A percentile compares a stretch with the other conserved stretches of the same genome.
Evolutionary conservation across 2,329 filamentous ascomycete genomes (phyloP).

Genomic region (Teratosphaeria nubilosa): DNA sequence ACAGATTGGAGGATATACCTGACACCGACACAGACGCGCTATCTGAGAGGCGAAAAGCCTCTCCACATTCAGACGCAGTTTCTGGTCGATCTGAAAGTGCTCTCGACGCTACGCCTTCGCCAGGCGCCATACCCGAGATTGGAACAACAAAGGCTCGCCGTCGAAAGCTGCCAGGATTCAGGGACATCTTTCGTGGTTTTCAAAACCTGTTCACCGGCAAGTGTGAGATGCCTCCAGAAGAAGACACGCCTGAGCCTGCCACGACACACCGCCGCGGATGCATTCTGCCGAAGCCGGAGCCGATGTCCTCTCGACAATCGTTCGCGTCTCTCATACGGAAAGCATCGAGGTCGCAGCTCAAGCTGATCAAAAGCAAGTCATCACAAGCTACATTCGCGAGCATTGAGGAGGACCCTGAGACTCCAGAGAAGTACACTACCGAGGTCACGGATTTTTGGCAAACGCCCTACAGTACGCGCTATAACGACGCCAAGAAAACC

Average conservation of each 20-base stretch:
- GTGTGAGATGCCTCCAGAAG: background rate
- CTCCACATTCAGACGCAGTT: background rate
- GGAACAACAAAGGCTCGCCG: background rate
- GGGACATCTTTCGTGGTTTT: background rate
- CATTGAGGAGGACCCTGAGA: background rate
- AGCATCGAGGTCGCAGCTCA: constrained; percentile 3
- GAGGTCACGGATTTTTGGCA: constrained; percentile 21
- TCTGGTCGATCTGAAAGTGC: background rate
- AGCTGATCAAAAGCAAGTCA: constrained; percentile 4
- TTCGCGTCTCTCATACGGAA: constrained; percentile 16
- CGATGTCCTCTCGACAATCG: constrained; percentile 11
- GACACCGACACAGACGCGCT: constrained; percentile 1
- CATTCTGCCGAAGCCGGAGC: background rate
- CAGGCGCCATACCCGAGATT: background rate
- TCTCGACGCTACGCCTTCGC: background rate
- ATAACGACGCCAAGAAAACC: constrained; percentile 18
- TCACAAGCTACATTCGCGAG: constrained; percentile 1
- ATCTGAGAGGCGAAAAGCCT: background rate
- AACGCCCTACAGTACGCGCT: constrained; percentile 22
- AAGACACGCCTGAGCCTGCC: background rate
- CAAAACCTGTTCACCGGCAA: background rate
- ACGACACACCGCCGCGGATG: constrained; percentile 1
- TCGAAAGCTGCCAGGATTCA: background rate
- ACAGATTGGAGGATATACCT: constrained; percentile 2
- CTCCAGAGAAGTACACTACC: constrained; percentile 1